A percentile compares a stretch with the other conserved stretches of the same genome.
Conservation (phyloP, 202 grass and related monocot species). For the Carex arenaria region DNA sequence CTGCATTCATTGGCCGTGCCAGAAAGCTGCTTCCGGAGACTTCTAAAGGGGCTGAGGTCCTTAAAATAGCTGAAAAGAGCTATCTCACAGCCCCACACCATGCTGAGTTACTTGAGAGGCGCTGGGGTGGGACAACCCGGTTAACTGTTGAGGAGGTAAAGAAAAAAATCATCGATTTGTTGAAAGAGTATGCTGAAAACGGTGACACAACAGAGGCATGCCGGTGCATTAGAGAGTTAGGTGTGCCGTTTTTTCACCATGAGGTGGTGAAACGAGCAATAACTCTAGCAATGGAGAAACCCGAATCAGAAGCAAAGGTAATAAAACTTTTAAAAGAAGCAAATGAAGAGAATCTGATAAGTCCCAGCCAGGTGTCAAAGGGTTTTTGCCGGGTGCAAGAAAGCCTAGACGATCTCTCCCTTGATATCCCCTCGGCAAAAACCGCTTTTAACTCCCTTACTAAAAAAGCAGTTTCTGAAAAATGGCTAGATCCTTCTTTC, state of each 20-base stretch:
- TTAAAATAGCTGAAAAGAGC: constrained; percentile 93
- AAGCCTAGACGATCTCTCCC: constrained; percentile 87
- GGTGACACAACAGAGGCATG: constrained; percentile 80
- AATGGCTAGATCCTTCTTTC: constrained; percentile 75
- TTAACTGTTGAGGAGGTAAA: constrained; percentile 89
- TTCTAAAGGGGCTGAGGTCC: constrained; percentile 70
- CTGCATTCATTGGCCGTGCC: constrained; percentile 67
- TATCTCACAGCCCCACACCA: constrained; percentile 97
- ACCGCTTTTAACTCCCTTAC: constrained; percentile 55
- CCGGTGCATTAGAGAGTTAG: constrained; percentile 92
- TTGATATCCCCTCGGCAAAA: constrained; percentile 89
- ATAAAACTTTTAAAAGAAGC: constrained; percentile 87
- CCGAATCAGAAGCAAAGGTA: constrained; percentile 52
- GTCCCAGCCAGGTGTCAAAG: constrained; percentile 92
- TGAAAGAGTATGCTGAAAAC: constrained; percentile 84
- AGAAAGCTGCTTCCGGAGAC: constrained; percentile 60
- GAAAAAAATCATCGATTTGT: constrained; percentile 71
- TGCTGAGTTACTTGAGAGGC: constrained; percentile 80
- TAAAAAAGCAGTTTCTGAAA: constrained; percentile 62
- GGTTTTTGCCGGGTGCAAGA: constrained; percentile 71
- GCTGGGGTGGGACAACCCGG: constrained; percentile 77
- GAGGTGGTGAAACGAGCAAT: constrained; percentile 91
- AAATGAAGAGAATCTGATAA: constrained; percentile 77
- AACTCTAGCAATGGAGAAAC: constrained; percentile 89
- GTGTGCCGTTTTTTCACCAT: constrained; percentile 93